A percentile compares a stretch with the other conserved stretches of the same genome.
These are phyloP conservation scores for Termitomyces sp. DNA, from an alignment of 768 basidiomycete genomes.

Conservation along the genomic window DNA sequence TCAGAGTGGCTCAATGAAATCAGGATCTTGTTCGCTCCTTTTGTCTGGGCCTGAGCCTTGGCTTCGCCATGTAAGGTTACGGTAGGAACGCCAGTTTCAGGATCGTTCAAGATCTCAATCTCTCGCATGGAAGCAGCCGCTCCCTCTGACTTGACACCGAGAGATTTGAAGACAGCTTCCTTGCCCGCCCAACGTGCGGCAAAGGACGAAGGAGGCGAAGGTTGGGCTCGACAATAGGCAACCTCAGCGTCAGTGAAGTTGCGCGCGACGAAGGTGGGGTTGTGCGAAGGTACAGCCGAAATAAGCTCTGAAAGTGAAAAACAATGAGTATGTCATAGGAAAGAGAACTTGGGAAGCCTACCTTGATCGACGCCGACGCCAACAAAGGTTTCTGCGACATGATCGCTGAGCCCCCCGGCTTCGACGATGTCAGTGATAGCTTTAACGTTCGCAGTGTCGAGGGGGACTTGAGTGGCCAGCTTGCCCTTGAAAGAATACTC, in stretches of 20 bases:
- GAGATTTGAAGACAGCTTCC: conserved; percentile 95
- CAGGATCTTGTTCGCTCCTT: conserved; percentile 69
- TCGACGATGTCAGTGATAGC: conserved; percentile 53
- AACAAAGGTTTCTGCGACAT: conserved; percentile 34
- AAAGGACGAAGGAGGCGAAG: conserved; percentile 84
- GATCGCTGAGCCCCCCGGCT: conserved; percentile 21
- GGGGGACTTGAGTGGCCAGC: conserved; percentile 42
- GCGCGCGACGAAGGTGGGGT: conserved; percentile 78
- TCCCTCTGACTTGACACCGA: conserved; percentile 85
- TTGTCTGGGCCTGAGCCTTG: conserved; percentile 59
- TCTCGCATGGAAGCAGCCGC: conserved; percentile 95
- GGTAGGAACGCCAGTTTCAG: conserved; percentile 67
- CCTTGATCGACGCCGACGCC: conserved; percentile 92
- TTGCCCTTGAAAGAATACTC: conserved; percentile 76
- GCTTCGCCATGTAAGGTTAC: conserved; percentile 81
- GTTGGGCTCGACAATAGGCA: conserved; percentile 80
- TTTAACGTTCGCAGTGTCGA: conserved; percentile 64
- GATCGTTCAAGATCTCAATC: conserved; percentile 86
- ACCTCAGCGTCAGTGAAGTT: conserved; percentile 93
- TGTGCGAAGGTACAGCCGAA: conserved; percentile 84
- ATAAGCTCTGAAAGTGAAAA: conserved; percentile 63
- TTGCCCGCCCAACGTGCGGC: conserved; percentile 98
- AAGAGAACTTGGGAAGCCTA: conserved; percentile 23
- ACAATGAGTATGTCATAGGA: conserved; percentile 4
- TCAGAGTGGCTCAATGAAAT: conserved; percentile 93